Evolutionary conservation across 495 filamentous ascomycete genomes (phyloP), one percentile per base, ranked within the genome.

Genomic region (Copromyces sp.): DNA sequence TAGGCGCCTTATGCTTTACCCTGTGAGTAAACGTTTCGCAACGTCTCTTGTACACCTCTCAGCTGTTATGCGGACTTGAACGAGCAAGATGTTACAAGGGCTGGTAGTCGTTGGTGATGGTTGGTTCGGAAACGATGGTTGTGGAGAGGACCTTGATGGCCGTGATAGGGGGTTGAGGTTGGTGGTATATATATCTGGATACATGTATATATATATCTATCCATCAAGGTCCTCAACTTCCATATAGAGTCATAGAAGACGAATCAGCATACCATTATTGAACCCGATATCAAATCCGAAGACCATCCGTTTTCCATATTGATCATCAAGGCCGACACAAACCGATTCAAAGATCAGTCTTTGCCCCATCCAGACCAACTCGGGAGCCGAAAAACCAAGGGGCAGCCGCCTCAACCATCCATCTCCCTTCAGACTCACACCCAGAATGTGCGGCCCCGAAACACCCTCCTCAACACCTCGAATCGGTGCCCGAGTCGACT

Each of bases 391-490:
- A 65, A 17, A 8, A 8, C 1, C 29, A 4, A 61, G 1, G 24
- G 6, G 5, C 53, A 41, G 37, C 40, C 39, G 12, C 16, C 71
- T 9, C 39, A 39, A 14, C 68, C 45, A 12, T 37, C 16, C 24
- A 12, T 37, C 16, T 38, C 35, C 39, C 20, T 38, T 44, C 69
- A 44, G 20, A 65, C 29, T 8, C 41, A n/a, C 35, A 17, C 65
- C 14, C 20, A 78, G 70, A 32, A 82, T 82, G 80, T 82, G 80
- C 68, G 78, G 79, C 29, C 73, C 71, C 1, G 69, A 77, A 47
- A 75, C 75, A 24, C 74, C 76, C 9, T 78, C 80, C 59, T 39
- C 70, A 37, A 72, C 70, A 42, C 79, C 79, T 17, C 76, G 78
- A 35, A 35, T 79, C 47, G 78, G 77, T 42, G 78, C 79, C 65